Evolutionary conservation across 495 filamentous ascomycete species (phyloP).

Genomic region (Podospora anserina): DNA sequence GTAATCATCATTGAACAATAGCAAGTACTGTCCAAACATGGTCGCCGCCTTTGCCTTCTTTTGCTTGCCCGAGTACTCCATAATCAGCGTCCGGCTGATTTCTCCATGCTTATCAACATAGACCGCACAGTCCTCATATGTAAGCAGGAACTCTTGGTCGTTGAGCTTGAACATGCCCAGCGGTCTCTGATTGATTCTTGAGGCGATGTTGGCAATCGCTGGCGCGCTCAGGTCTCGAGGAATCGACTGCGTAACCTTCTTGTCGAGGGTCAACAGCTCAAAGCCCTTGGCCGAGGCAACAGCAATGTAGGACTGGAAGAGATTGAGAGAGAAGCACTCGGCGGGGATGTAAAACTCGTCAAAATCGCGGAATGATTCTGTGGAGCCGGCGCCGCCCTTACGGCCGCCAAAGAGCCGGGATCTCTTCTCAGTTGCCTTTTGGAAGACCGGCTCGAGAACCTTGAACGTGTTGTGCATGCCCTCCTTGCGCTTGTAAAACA

Average conservation of each 20-base stretch:
- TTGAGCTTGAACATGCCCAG: slow-evolving; percentile 96
- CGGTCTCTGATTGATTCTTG: slow-evolving; percentile 76
- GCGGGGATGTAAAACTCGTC: slow-evolving; percentile 98
- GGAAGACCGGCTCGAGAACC: slow-evolving; percentile 90
- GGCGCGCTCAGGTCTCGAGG: slow-evolving; percentile 72
- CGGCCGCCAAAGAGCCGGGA: slow-evolving; percentile 62
- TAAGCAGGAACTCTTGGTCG: slow-evolving; percentile 88
- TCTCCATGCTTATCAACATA: slow-evolving; percentile 99
- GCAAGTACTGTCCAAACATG: slow-evolving; percentile 76
- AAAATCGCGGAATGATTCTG: slow-evolving; percentile 95
- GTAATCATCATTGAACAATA: slow-evolving; percentile 84
- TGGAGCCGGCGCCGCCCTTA: slow-evolving; percentile 58
- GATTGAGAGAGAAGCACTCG: slow-evolving; percentile 92
- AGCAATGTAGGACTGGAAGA: slow-evolving; percentile 90
- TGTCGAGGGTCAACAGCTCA: slow-evolving; percentile 93
- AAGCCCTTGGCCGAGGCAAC: slow-evolving; percentile 90
- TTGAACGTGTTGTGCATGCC: slow-evolving; percentile 90
- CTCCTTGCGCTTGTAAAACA: slow-evolving; percentile 97
- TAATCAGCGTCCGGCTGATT: slow-evolving; percentile 84
- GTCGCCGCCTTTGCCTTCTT: slow-evolving; percentile 69
- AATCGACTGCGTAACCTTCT: slow-evolving; percentile 87
- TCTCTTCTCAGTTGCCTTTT: slow-evolving; percentile 77
- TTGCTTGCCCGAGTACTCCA: slow-evolving; percentile 94
- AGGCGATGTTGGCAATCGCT: slow-evolving; percentile 73
- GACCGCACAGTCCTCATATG: slow-evolving; percentile 90